Percentiles rank a stretch among this genome's conserved stretches.
phyloP scores from a whole-genome alignment of 371 early-diverging fungal species.

The Mucor sp. region DNA sequence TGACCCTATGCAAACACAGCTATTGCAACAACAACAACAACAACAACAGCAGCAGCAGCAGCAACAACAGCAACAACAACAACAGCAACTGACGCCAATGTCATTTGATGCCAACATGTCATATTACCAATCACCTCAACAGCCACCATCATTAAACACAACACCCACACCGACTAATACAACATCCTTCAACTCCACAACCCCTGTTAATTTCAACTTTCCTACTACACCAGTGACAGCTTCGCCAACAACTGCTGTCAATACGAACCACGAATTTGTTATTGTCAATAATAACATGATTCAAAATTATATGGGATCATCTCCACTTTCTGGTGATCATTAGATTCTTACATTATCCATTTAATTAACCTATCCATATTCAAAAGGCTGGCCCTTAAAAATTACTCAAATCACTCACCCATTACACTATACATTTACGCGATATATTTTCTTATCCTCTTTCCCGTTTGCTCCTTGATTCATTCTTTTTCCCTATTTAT shows the following conservation, averaged over 20 bases:
- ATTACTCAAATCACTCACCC: neutral
- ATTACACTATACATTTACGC: neutral
- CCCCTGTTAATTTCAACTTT: neutral
- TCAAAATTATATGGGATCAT: slow-evolving; percentile 2
- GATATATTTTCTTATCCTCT: neutral
- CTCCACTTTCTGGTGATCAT: neutral
- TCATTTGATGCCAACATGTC: neutral
- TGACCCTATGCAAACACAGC: neutral
- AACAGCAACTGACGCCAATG: neutral
- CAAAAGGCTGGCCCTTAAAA: neutral
- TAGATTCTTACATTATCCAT: neutral
- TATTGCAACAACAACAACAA: neutral
- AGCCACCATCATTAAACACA: neutral
- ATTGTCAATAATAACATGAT: neutral
- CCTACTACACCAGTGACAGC: neutral
- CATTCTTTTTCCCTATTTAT: neutral
- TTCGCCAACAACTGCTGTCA: neutral
- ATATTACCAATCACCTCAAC: neutral
- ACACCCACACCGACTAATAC: neutral
- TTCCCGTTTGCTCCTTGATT: neutral
- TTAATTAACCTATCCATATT: neutral
- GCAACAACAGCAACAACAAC: neutral
- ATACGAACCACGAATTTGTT: neutral
- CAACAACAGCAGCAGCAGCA: neutral
- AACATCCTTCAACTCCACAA: neutral